A percentile compares a stretch with the other conserved stretches of the same genome.
Evolutionary conservation across 2,329 filamentous ascomycete species (phyloP).

Genomic region (Magnaporthiopsis rhizophila): DNA sequence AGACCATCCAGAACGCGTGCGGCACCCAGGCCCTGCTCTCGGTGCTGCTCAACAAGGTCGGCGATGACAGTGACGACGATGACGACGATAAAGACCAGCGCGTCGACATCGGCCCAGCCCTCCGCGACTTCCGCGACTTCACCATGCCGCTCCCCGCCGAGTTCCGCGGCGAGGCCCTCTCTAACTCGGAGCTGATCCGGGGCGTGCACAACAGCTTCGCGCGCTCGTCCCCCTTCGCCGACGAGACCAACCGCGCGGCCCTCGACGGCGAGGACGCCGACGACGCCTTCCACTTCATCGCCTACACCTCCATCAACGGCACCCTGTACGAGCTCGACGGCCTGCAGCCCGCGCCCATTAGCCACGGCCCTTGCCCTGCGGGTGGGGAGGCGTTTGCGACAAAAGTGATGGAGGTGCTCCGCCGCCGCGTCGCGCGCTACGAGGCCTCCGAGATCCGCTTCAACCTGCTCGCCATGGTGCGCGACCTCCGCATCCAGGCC

Average conservation of each 20-base stretch:
- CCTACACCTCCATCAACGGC: slow-evolving; percentile 75
- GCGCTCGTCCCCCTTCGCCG: slow-evolving; percentile 78
- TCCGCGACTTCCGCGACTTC: slow-evolving; percentile 80
- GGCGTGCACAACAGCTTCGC: slow-evolving; percentile 88
- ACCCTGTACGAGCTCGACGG: slow-evolving; percentile 92
- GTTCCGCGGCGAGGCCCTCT: slow-evolving; percentile 52
- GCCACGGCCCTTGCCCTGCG: slow-evolving; percentile 63
- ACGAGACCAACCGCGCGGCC: slow-evolving; percentile 71
- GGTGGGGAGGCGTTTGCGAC: slow-evolving; percentile 59
- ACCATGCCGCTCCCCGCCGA: slow-evolving; percentile 75
- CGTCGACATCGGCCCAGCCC: slow-evolving; percentile 63
- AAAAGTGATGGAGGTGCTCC: slow-evolving; percentile 79
- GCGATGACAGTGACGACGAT: not conserved
- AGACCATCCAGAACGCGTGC: slow-evolving; percentile 98
- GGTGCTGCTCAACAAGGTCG: slow-evolving; percentile 77
- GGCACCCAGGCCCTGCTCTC: slow-evolving; percentile 92
- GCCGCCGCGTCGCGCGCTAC: slow-evolving; percentile 76
- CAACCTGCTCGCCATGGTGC: slow-evolving; percentile 88
- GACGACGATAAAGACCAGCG: slow-evolving; percentile 23
- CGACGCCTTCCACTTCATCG: slow-evolving; percentile 96
- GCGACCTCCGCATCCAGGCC: slow-evolving; percentile 70
- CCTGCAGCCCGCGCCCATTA: slow-evolving; percentile 85
- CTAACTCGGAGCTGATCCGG: slow-evolving; percentile 60
- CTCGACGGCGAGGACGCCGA: slow-evolving; percentile 65
- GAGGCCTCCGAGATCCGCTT: slow-evolving; percentile 85